Base-by-base conservation (phyloP, 257 asterid species). In the Solanum etuberosum region DNA sequence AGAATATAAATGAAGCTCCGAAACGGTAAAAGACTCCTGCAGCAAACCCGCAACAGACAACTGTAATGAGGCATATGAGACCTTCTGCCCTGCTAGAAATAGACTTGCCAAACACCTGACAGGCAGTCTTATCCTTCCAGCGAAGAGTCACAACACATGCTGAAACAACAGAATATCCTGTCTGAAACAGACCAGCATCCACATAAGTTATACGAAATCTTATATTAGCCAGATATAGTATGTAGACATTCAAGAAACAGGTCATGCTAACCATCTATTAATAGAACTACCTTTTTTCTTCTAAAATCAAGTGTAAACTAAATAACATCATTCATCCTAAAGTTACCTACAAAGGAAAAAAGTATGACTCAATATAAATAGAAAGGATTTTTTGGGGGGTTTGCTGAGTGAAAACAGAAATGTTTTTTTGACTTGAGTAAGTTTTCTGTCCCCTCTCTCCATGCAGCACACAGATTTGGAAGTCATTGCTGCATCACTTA, bases 101-200 rank as follows among this genome's bases (percentile, higher is more conserved):
- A 88, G 90, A 74, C 88, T 87, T 87, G 51, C 77, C 85, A 7
- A 95, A 88, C 85, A 86, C 89, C 87, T 34, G 92, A 63, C 81
- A 86, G 23, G 93, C 65, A 73, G 91, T 83, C 89, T 91, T 92
- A 83, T 93, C 95, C 78, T 90, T 94, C 98, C 95, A 94, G 68
- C 98, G 98, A 76, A 97, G 97, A 80, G 93, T 90, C 82, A 95
- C 95, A 77, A 94, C 98, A 88, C 98, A 97, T 21, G 98, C 99
- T 48, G 98, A 93, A 88, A 97, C 99, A 87, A 97, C 99, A 85
- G 98, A 95, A 88, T 97, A 95, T 67, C 98, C 98, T 42, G 98
- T 97, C 98, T 95, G 97, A 87, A 91, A 93, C 88, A 90, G 78
- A 88, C 46, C 57, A 89, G 18, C 25, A 21, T 51, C 46, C 70